Evolutionary conservation across 192 early-diverging fungal genomes (phyloP), one percentile per base, ranked within the genome.

Genomic region (Haplosporangium gracile): DNA sequence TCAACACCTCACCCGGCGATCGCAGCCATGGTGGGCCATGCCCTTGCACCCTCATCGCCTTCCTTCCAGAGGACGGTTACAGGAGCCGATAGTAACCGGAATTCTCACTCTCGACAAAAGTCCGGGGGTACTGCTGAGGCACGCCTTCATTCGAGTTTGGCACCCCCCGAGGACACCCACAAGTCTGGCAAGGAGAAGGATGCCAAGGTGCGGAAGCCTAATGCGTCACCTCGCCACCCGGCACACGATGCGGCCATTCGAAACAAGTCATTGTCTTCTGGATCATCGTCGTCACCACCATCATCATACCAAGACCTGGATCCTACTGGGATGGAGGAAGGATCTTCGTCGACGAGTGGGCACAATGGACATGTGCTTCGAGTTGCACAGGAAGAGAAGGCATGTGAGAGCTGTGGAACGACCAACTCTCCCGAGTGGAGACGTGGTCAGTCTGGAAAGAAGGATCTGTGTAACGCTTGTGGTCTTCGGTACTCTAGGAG

Each of bases 391-490:
- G 86, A 84, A 53, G 79, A 80, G 53, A 90, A 88, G 26, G 75
- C 82, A 29, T 90, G 89, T 32, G 89, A 90, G 63, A 88, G 86
- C 42, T 92, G 91, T 85, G 88, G 89, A 40, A 92, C 91, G 4
- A 90, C 81, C 42, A 83, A 88, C 63, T 84, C 89, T 42, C 90
- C 92, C 16, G 92, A 91, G 80, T 93, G 92, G 92, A 78, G 92
- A 63, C 81, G 86, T 47, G 92, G 92, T 29, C 92, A 90, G 47
- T 89, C 88, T n/a, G 92, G 92, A 7, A 90, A 90, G 57, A 91
- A 91, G 69, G 91, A 90, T 73, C 71, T 93, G 2, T 93, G 92
- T 68, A 93, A 93, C 51, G 92, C 92, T 24, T 93, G 92, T 85
- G 92, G 92, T 38, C 65, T 93, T 10, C 85, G 91, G 40, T 88